Evolutionary conservation across 83 land plant genomes (phyloP), one percentile per base, ranked within the genome.

Genomic region (Isoetes engelmannii): DNA sequence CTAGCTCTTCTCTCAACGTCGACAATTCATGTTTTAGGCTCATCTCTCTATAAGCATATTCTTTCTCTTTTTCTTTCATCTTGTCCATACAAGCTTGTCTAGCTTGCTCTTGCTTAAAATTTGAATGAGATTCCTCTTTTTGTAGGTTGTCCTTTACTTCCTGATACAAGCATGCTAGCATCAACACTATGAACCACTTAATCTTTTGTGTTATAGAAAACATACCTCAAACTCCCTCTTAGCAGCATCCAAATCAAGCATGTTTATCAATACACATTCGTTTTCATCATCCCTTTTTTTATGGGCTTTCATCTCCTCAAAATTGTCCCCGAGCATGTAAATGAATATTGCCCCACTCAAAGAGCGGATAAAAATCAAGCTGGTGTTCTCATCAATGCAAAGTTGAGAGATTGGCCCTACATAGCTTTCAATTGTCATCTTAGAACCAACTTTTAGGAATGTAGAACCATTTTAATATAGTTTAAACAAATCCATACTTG

Each of bases 61-160:
- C 55, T 18, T 48, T 51, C 37, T 67, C 74, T 54, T 53, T 49
- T 54, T 73, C 75, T 53, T 67, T 66, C 58, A 73, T 67, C 45
- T 47, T 47, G 7, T 28, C 7, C 4, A 45, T n/a, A 72, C 75
- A 67, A 28, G 64, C 75, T 73, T 65, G 71, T 13, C 53, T 50
- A 44, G n/a, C 51, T 37, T 47, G 49, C 7, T 70, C 68, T 37
- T 70, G 68, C 70, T 57, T 41, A 19, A 19, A 43, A 3, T 10
- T 13, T 9, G 63, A 9, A 6, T 61, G 48, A 7, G 58, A 48
- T 10, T 18, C 13, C 64, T 70, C 73, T 2, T 6, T 42, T 57
- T 58, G 44, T 50, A 70, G 3, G 8, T 44, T 61, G 15, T 6
- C 8, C 5, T 45, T 70, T 37, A 58, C 5, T 5, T 69, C 61